Evolutionary conservation across 371 early-diverging fungal genomes (phyloP).

Genomic region (Mucor lusitanicus): DNA sequence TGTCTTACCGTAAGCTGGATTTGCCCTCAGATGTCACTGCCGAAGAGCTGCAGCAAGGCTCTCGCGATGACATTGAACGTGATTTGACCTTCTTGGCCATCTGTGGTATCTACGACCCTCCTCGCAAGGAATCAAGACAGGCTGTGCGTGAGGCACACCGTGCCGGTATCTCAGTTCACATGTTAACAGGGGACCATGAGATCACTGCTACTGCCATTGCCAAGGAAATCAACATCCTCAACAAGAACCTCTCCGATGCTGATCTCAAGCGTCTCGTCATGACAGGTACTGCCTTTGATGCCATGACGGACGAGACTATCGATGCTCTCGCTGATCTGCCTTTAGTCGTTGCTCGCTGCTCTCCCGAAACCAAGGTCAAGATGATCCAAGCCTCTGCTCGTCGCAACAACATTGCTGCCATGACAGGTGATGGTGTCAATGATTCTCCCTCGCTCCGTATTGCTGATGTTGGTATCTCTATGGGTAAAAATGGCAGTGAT

Average conservation of each 20-base stretch:
- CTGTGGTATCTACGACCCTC: constrained; percentile 92
- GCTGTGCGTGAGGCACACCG: constrained; percentile 83
- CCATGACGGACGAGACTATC: constrained; percentile 79
- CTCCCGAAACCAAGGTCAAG: constrained; percentile 96
- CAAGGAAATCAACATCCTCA: constrained; percentile 84
- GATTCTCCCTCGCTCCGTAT: constrained; percentile 91
- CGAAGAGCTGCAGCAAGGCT: constrained; percentile 35
- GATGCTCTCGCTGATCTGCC: constrained; percentile 79
- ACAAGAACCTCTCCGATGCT: constrained; percentile 34
- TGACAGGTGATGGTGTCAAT: constrained; percentile 94
- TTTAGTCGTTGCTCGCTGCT: constrained; percentile 90
- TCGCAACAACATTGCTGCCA: constrained; percentile 66
- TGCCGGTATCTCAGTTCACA: constrained; percentile 91
- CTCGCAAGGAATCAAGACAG: constrained; percentile 69
- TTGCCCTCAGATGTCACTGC: constrained; percentile 24
- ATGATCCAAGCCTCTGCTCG: constrained; percentile 92
- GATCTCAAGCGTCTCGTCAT: constrained; percentile 66
- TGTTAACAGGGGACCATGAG: constrained; percentile 95
- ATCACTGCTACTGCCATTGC: constrained; percentile 92
- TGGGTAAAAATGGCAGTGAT: constrained; percentile 92
- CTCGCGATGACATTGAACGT: constrained; percentile 62
- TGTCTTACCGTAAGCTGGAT: constrained; percentile 59
- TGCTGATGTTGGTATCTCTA: constrained; percentile 91
- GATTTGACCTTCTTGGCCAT: constrained; percentile 83
- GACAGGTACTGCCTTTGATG: constrained; percentile 84